Percentiles rank a stretch among this genome's conserved stretches.
phyloP scores from a whole-genome alignment of 768 basidiomycete genomes.

The Hericium rajendrae region DNA sequence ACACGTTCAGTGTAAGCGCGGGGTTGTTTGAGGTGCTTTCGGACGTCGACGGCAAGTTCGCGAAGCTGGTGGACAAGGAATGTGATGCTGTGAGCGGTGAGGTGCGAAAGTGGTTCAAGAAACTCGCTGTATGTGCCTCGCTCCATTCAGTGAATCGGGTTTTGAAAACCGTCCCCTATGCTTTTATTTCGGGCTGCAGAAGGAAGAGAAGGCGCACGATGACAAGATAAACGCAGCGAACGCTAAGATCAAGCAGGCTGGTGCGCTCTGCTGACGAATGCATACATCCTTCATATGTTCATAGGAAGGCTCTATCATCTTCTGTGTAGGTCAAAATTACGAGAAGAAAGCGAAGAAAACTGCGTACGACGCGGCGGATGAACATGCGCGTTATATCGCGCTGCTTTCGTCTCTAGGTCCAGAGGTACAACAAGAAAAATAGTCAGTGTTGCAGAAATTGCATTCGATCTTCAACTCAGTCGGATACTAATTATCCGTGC shows the following conservation, averaged over 20 bases:
- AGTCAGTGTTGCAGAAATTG: slow-evolving; percentile 35
- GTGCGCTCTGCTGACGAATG: slow-evolving; percentile 24
- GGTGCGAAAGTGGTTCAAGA: slow-evolving; percentile 83
- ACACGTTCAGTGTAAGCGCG: slow-evolving; percentile 56
- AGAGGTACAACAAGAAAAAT: slow-evolving; percentile 73
- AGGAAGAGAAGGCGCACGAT: slow-evolving; percentile 73
- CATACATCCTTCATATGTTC: background rate
- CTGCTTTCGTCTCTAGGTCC: slow-evolving; percentile 63
- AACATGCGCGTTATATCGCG: slow-evolving; percentile 70
- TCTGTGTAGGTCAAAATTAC: slow-evolving; percentile 47
- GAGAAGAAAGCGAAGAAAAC: slow-evolving; percentile 79
- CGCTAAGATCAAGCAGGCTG: slow-evolving; percentile 68
- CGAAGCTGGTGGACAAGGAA: slow-evolving; percentile 66
- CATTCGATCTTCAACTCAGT: background rate
- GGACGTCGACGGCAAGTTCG: slow-evolving; percentile 67
- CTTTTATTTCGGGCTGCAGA: slow-evolving; percentile 32
- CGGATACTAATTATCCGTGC: background rate
- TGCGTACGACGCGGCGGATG: slow-evolving; percentile 53
- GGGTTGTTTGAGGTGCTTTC: slow-evolving; percentile 58
- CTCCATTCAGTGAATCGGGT: background rate
- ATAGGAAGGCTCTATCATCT: no score
- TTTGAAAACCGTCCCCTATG: background rate
- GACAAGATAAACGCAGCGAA: slow-evolving; percentile 59
- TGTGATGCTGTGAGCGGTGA: slow-evolving; percentile 54
- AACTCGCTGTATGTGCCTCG: slow-evolving; percentile 49